Conservation (phyloP, 176 grass and related monocot species). For the Pontederia crassipes region DNA sequence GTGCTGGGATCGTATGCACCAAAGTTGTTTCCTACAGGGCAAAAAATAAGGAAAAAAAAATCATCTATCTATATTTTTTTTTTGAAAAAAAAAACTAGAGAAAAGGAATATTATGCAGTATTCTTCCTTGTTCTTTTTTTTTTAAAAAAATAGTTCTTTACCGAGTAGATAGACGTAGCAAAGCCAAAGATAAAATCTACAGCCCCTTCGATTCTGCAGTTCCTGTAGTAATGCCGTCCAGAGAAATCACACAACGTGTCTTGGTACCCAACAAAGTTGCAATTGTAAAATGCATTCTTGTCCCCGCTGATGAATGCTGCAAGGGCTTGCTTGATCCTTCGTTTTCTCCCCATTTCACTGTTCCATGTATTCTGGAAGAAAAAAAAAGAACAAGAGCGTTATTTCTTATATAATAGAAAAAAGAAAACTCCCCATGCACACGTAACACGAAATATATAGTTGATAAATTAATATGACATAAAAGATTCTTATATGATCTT, state of each 20-base stretch:
- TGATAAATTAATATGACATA: background rate
- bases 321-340: background rate
- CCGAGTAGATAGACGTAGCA: background rate
- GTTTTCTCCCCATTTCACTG: background rate
- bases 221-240: background rate
- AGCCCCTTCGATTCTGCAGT: slow-evolving; percentile 2
- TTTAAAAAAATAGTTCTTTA: background rate
- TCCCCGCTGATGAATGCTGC: background rate
- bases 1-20: slow-evolving; percentile 16
- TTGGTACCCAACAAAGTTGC: background rate
- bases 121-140: background rate
- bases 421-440: no score
- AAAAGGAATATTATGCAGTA: background rate
- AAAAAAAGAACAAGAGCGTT: background rate
- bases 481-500: background rate
- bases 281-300: background rate
- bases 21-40: background rate
- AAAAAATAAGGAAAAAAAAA: background rate
- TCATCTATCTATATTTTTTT: no score
- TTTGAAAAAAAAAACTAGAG: background rate
- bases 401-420: background rate
- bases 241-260: background rate
- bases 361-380: background rate
- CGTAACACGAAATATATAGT: background rate
- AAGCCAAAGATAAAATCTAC: slow-evolving; percentile 4